Base-by-base conservation (phyloP, 208 protist species). In the Phytomonas serpens region DNA sequence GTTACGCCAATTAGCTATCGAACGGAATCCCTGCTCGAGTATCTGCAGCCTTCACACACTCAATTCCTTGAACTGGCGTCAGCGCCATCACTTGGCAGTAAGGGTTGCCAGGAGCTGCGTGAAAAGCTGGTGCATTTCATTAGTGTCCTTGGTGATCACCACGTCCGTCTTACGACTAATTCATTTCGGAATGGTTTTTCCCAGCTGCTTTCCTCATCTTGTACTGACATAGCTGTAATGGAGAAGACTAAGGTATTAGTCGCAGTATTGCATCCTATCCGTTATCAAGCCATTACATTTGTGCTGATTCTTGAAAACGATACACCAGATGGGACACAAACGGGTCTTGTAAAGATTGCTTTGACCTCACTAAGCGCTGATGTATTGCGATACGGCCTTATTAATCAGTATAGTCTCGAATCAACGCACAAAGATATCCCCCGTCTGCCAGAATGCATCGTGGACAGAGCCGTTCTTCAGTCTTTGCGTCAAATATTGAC, bases 341-440 rank as follows among this genome's bases (percentile, higher is more conserved):
- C 42, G 57, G 47, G 74, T 67, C 65, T 47, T 0, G 77, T 89
- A 32, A 80, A 71, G 68, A 77, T 89, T 4, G 78, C 80, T 14
- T 71, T 86, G 33, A 52, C 83, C 40, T 81, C 82, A 19, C 71
- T 93, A 32, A 80, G 89, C 61, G 66, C 52, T 14, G 42, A 79
- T n/a, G 68, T 89, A 64, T 79, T 93, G 3, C 79, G 86, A 67
- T 82, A 82, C n/a, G 83, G 85, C 29, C 77, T 93, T 16, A 73
- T 84, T 42, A 71, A 74, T 52, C 79, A 81, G 34, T 90, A 87
- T 68, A 72, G 16, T 61, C 36, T 13, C 19, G 62, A 47, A 37
- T 64, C 16, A 68, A 38, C 29, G 64, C 52, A 23, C 61, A 52
- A 61, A 64, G 77, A 63, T 57, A 62, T 27, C 0, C 1, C 19